Base-by-base conservation (phyloP, 1,139 yeast genomes). In the Pneumocystis murina region DNA sequence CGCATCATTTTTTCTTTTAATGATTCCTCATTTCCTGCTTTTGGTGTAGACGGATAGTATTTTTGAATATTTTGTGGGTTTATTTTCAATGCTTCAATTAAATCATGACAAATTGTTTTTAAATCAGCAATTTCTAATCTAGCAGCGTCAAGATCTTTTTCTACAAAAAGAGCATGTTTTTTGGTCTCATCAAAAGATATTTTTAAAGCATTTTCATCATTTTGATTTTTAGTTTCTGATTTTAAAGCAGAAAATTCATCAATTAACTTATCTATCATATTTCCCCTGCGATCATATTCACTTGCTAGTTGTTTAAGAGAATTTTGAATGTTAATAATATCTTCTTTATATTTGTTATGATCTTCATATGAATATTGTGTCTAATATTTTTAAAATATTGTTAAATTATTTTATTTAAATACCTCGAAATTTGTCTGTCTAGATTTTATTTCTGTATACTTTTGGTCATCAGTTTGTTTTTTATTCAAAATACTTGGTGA, bases 131-230 rank as follows among this genome's bases (percentile, higher is more conserved):
- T 58, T 58, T 58, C 60, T 30, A 38, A 40, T 58, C 60, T 38
- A 38, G 60, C 60, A 58, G 41, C 60, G 30, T 38, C 60, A 38
- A 58, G 60, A 38, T 58, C 60, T 38, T 58, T 58, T 40, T 58
- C 60, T 24, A 48, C 55, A 48, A 48, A 48, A 48, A 48, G 14
- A 24, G 55, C 55, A 24, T 48, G 55, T 48, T 48, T 48, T 48
- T 48, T 48, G 10, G 55, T 24, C 28, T 48, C 55, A 10, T 48
- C 55, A 24, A 48, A 48, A 48, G 55, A 10, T 12, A 12, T 48
- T 48, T 48, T 48, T 16, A 48, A 48, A 2, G 33, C 33, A 24
- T 24, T 48, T 48, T 48, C 55, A 48, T 48, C 28, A 48, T 24
- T 48, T 48, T 48, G 55, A 12, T 48, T 48, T 24, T 8, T 24